Base-by-base conservation (phyloP, 352 stramenopile genomes). In the Nothophytophthora sp. region DNA sequence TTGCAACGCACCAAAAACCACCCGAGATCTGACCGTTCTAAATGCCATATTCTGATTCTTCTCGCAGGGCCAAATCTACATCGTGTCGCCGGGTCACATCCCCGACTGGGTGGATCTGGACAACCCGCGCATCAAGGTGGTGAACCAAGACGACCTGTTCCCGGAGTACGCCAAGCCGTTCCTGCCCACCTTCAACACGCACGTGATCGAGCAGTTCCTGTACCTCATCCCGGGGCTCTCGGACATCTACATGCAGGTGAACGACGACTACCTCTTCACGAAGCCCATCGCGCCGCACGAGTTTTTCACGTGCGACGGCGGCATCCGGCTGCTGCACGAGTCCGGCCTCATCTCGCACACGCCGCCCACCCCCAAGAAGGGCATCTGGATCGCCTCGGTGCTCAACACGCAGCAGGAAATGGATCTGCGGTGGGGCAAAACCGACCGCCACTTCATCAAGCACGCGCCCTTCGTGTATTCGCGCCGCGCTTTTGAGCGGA, bases 261-360 rank as follows among this genome's bases (percentile, higher is more conserved):
- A 96, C 59, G 86, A 96, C 60, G 86, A 96, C 70, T 96, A 94
- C 57, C 62, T 96, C 36, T 96, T 96, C 55, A 85, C 79, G 32
- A 87, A 90, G 55, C 78, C 78, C 29, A 83, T 96, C 30, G 61
- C 63, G 12, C 86, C 86, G 7, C 76, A 93, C 36, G 79, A 90
- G 54, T 88, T 94, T 49, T 96, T 96, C 67, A 86, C 86, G 24
- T 96, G 86, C 55, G 81, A 93, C 52, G 86, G 86, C 23, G 86
- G 83, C 46, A 92, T 96, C 48, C 78, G 81, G 10, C 43, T 96
- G 42, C 54, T 96, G 22, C 82, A 91, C 39, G 86, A 96, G 52
- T 55, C 65, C 9, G 75, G 77, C 0, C 58, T 91, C 25, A 96
- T 96, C 50, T 88, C 80, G 10, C 86, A 94, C 53, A 70, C 63